phyloP scores from a whole-genome alignment of 2,329 filamentous ascomycete species.

The Colletotrichum brevisporum region DNA sequence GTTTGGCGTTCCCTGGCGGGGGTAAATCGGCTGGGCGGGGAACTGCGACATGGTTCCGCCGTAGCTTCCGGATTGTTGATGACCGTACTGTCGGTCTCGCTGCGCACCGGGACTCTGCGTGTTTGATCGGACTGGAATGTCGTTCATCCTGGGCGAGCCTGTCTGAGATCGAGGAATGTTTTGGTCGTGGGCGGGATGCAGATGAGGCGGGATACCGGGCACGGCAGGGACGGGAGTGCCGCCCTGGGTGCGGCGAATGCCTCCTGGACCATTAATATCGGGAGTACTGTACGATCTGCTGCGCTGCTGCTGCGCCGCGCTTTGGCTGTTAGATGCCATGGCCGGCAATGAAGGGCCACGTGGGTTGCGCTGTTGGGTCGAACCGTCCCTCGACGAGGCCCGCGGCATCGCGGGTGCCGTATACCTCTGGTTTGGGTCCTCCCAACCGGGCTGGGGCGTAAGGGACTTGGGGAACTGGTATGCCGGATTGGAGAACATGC shows the following conservation, averaged over 20 bases:
- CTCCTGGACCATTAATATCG: constrained; percentile 84
- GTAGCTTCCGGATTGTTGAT: constrained; percentile 63
- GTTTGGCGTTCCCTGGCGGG: constrained; percentile 62
- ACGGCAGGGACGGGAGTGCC: constrained; percentile 75
- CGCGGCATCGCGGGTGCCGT: constrained; percentile 90
- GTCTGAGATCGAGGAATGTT: constrained; percentile 84
- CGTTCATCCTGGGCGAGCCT: constrained; percentile 80
- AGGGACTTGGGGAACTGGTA: constrained; percentile 82
- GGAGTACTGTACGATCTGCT: constrained; percentile 95
- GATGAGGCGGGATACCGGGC: constrained; percentile 81
- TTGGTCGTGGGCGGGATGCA: constrained; percentile 72
- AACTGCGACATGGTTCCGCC: constrained; percentile 70
- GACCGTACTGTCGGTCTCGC: constrained; percentile 66
- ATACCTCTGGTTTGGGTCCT: constrained; percentile 83
- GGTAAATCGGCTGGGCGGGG: constrained; percentile 67
- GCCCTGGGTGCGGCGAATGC: constrained; percentile 69
- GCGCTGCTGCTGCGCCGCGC: constrained; percentile 76
- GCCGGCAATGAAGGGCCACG: constrained; percentile 86
- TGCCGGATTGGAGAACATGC: constrained; percentile 72
- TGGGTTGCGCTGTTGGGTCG: constrained; percentile 73
- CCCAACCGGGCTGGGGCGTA: constrained; percentile 77
- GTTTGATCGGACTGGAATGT: constrained; percentile 76
- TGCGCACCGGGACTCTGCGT: constrained; percentile 80
- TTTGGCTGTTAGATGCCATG: constrained; percentile 71
- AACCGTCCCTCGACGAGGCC: constrained; percentile 82